Base-by-base conservation (phyloP, 345 rosid species). In the Salix brachista region DNA sequence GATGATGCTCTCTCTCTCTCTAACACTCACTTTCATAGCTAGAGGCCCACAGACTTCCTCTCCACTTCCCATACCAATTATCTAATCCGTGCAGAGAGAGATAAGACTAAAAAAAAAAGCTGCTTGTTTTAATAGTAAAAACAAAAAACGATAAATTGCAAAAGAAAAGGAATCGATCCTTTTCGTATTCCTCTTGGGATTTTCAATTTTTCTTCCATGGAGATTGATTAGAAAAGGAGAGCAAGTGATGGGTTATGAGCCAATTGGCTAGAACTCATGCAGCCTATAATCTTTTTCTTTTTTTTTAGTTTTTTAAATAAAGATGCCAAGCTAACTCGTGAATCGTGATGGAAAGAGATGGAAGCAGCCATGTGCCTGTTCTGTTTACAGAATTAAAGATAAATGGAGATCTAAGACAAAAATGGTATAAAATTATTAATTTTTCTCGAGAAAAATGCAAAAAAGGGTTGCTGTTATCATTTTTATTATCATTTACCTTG, bases 241-340 rank as follows among this genome's bases (percentile, higher is more conserved):
- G 19, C 18, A 50, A 65, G 46, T 50, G 50, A 21, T 42, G 1
- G 18, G 36, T 50, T 54, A 78, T 42, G 72, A 58, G 71, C 41
- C 73, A 80, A 83, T 84, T 82, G 88, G 87, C 64, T 75, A 67
- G 83, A 86, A 83, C 75, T 84, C 90, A 87, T 82, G 93, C 92
- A 88, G 87, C 77, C 84, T 88, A 86, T 86, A 41, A 41, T 41
- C 9, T 10, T 2, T 2, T 9, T 41, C 0, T 39, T 41, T 11
- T 2, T 11, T 34, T 34, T 34, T 4, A 32, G 44, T 41, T 41
- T 41, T 41, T 41, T 41, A 18, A 30, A 18, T 68, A 68, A 79
- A 82, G 88, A 87, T 85, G 76, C 75, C 68, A 74, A 78, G 10
- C 61, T 56, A n/a, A 56, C 89, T 84, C 86, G 86, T 83, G 84